phyloP scores from a whole-genome alignment of 139 green algal species.

The Closterium sp. region DNA sequence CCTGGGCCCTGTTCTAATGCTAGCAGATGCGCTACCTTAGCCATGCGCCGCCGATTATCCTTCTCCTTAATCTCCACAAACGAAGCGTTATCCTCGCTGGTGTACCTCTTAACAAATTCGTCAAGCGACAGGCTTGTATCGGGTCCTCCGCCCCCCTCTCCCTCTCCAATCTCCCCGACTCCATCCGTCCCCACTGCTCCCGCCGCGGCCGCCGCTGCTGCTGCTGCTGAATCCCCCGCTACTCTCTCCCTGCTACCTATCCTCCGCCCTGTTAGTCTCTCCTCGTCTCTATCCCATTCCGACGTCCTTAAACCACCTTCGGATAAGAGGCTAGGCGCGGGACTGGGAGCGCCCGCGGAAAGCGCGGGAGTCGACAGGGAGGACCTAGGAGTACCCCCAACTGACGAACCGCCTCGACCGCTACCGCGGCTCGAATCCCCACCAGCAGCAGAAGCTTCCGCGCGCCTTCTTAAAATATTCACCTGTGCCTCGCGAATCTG shows the following conservation, averaged over 20 bases:
- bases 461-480: slow-evolving; percentile 64
- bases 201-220: neutral
- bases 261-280: too few relatives aligned
- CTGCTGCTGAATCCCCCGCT: neutral
- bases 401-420: slow-evolving; percentile 3
- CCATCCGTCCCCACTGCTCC: neutral
- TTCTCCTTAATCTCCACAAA: slow-evolving; percentile 44
- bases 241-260: neutral
- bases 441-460: slow-evolving; percentile 44
- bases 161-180: neutral
- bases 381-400: slow-evolving; percentile 8
- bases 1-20: neutral
- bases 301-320: slow-evolving; percentile 6
- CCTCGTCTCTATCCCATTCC: too few relatives aligned
- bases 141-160: neutral
- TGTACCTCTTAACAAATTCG: slow-evolving; percentile 46
- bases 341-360: slow-evolving; percentile 34
- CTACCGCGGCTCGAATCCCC: slow-evolving; percentile 20
- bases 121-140: slow-evolving; percentile 42
- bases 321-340: slow-evolving; percentile 16
- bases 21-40: slow-evolving; percentile 34
- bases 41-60: slow-evolving; percentile 8
- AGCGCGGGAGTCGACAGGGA: neutral
- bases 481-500: slow-evolving; percentile 73
- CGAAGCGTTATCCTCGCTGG: slow-evolving; percentile 52